phyloP scores from a whole-genome alignment of 2,329 filamentous ascomycete genomes.

The Coniochaeta sp. region DNA sequence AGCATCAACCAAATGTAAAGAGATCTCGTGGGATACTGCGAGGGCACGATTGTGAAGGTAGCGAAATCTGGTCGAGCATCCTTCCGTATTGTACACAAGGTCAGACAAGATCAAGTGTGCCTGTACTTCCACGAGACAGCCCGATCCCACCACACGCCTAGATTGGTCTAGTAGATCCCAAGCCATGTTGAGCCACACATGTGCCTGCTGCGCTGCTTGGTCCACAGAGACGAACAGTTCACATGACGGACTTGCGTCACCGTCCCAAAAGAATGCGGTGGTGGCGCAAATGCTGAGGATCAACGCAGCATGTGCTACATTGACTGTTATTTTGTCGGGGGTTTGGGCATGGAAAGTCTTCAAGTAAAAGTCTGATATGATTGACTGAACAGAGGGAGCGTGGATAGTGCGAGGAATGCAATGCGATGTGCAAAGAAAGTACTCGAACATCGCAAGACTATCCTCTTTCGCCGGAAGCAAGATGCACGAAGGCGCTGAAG shows the following conservation, averaged over 20 bases:
- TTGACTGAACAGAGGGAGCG: slow-evolving; percentile 10
- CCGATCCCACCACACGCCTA: slow-evolving; percentile 15
- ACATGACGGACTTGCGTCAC: neutral
- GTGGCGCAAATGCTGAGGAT: slow-evolving; percentile 20
- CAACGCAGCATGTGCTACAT: slow-evolving; percentile 15
- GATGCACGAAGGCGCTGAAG: neutral
- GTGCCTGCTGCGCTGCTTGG: slow-evolving; percentile 8
- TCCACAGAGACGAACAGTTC: slow-evolving; percentile 11
- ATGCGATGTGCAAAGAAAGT: slow-evolving; percentile 19
- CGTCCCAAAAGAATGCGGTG: slow-evolving; percentile 19
- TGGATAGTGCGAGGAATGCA: slow-evolving; percentile 19
- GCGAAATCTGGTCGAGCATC: slow-evolving; percentile 24
- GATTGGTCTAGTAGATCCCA: slow-evolving; percentile 27
- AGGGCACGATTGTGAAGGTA: slow-evolving; percentile 20
- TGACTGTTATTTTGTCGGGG: slow-evolving; percentile 12
- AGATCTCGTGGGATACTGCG: slow-evolving; percentile 23
- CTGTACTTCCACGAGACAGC: slow-evolving; percentile 27
- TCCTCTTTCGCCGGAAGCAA: slow-evolving; percentile 16
- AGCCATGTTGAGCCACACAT: slow-evolving; percentile 24
- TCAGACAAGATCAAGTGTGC: slow-evolving; percentile 29
- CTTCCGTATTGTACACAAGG: slow-evolving; percentile 29
- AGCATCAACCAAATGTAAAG: slow-evolving; percentile 31
- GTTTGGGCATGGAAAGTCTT: neutral
- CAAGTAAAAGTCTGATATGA: neutral
- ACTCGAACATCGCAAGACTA: slow-evolving; percentile 16